Evolutionary conservation across 176 grass and related monocot species (phyloP).

Genomic region (Triticum dicoccoides): DNA sequence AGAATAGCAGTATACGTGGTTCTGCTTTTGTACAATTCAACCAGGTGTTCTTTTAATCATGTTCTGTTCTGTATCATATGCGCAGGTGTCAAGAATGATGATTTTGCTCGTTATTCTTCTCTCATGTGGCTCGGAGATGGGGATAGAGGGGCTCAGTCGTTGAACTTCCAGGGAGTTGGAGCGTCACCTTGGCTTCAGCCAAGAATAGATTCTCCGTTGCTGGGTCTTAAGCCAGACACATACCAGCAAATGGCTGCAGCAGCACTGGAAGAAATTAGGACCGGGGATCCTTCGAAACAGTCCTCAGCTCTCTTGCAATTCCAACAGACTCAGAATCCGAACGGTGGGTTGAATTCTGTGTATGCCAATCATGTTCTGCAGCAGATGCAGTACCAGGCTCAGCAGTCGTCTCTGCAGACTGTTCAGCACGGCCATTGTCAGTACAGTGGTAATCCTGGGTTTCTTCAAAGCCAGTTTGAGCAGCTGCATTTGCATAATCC

Average conservation of each 20-base stretch:
- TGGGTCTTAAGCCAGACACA: constrained; percentile 68
- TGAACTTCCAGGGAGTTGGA: constrained; percentile 88
- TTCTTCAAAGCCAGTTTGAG: constrained; percentile 67
- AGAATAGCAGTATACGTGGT: not conserved
- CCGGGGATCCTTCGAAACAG: constrained; percentile 68
- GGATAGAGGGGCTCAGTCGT: constrained; percentile 53
- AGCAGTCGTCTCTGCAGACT: constrained; percentile 53
- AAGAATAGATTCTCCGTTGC: constrained; percentile 48
- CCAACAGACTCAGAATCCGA: constrained; percentile 65
- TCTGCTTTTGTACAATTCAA: not conserved
- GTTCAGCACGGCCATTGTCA: constrained; percentile 57
- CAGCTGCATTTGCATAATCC: constrained; percentile 44
- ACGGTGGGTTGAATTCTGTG: constrained; percentile 47
- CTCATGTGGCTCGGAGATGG: constrained; percentile 80
- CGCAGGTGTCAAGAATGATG: constrained; percentile 70
- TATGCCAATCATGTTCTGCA: constrained; percentile 65
- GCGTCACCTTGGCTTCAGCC: constrained; percentile 69
- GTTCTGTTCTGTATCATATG: constrained; percentile 10
- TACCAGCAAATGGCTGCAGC: constrained; percentile 92
- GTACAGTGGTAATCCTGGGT: constrained; percentile 37
- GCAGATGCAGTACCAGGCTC: constrained; percentile 71
- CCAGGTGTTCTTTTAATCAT: not conserved
- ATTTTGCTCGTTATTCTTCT: constrained; percentile 59
- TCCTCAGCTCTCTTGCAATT: constrained; percentile 47
- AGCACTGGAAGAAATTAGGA: constrained; percentile 79